Evolutionary conservation across 2,329 filamentous ascomycete genomes (phyloP).

Genomic region (Elsinoe perseae): DNA sequence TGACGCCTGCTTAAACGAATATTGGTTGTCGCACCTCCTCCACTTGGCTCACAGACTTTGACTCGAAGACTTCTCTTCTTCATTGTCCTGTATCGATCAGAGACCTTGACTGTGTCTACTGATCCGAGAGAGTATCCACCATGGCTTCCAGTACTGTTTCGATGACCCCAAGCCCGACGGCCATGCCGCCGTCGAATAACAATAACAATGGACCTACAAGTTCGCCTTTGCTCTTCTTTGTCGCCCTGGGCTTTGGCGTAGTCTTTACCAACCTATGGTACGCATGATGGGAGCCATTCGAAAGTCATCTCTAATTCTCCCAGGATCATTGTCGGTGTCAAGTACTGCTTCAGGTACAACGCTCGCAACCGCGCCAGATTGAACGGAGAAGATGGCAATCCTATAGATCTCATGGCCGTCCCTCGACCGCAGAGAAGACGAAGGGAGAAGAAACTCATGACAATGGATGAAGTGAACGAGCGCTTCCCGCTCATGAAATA

Average conservation of each 20-base stretch:
- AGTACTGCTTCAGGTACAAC: slow-evolving; percentile 98
- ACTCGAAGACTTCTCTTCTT: background rate
- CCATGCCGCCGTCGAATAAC: slow-evolving; percentile 23
- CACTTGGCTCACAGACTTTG: background rate
- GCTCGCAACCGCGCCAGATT: slow-evolving; percentile 76
- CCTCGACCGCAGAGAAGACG: slow-evolving; percentile 76
- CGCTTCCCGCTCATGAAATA: slow-evolving; percentile 95
- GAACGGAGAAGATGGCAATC: slow-evolving; percentile 70
- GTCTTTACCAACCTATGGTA: slow-evolving; percentile 99
- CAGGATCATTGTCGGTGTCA: slow-evolving; percentile 99
- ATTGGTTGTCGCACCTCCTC: slow-evolving; percentile 9
- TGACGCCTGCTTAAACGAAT: slow-evolving; percentile 11
- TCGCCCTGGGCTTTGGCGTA: slow-evolving; percentile 91
- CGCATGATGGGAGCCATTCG: slow-evolving; percentile 30
- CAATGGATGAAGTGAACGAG: slow-evolving; percentile 97
- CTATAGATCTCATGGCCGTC: slow-evolving; percentile 80
- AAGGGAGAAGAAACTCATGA: slow-evolving; percentile 97
- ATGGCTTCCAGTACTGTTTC: slow-evolving; percentile 18
- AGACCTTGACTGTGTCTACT: slow-evolving; percentile 12
- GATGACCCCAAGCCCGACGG: slow-evolving; percentile 21
- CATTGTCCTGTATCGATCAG: background rate
- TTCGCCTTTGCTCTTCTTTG: slow-evolving; percentile 81
- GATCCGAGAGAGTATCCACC: background rate
- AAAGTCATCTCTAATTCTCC: slow-evolving; percentile 1
- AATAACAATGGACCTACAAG: slow-evolving; percentile 48